Evolutionary conservation across 352 stramenopile genomes (phyloP).

Genomic region (Proteromonas lacertae): DNA sequence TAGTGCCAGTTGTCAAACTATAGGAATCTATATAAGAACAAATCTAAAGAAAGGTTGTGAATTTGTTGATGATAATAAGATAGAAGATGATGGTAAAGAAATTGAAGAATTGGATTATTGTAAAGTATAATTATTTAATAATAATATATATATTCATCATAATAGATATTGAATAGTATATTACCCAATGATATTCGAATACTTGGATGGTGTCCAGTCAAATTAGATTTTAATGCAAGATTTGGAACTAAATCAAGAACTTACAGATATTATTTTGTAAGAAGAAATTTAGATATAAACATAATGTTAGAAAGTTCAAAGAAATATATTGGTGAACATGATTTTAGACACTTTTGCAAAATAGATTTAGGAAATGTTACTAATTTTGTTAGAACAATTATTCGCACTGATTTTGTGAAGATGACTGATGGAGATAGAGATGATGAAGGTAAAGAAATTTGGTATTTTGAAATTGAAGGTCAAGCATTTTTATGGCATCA

Average conservation of each 20-base stretch:
- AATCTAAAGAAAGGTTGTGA: no score
- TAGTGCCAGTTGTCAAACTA: slow-evolving; percentile 32
- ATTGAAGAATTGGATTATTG: no score
- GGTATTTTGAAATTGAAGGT: slow-evolving; percentile 11
- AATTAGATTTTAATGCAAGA: slow-evolving; percentile 58
- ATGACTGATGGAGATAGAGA: not conserved
- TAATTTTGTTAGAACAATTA: slow-evolving; percentile 45
- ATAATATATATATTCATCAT: no score
- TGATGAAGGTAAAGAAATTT: not conserved
- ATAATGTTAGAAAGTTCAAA: slow-evolving; percentile 45
- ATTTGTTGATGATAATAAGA: no score
- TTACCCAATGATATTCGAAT: slow-evolving; percentile 47
- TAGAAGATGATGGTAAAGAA: no score
- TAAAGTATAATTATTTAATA: no score
- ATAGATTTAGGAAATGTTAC: slow-evolving; percentile 78
- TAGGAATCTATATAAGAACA: slow-evolving; percentile 17
- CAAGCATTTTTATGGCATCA: slow-evolving; percentile 96
- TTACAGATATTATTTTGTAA: slow-evolving; percentile 85
- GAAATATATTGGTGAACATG: slow-evolving; percentile 59
- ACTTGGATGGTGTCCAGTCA: slow-evolving; percentile 28
- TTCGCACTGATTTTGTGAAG: not conserved
- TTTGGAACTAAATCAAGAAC: slow-evolving; percentile 61
- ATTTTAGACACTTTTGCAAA: slow-evolving; percentile 97
- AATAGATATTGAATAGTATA: not conserved
- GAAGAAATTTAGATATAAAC: slow-evolving; percentile 16